phyloP scores from a whole-genome alignment of 1,139 yeast species.

The Spathaspora sp. region DNA sequence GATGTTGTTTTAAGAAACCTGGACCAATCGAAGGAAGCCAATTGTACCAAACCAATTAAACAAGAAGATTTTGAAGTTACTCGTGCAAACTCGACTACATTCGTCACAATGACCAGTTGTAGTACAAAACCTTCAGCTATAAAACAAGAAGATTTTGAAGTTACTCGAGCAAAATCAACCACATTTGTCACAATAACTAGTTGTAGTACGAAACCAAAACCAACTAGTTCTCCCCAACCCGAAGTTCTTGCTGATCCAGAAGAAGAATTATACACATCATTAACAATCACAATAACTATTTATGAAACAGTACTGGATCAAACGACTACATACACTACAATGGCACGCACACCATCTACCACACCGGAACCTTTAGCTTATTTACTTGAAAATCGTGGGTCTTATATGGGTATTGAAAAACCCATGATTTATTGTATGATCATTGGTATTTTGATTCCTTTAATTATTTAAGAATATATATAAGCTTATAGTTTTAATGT shows the following conservation, averaged over 20 bases:
- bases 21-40: not conserved
- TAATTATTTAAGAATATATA: not conserved
- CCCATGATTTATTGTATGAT: not conserved
- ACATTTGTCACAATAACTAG: not conserved
- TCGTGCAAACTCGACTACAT: not conserved
- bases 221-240: not conserved
- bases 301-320: not conserved
- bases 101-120: not conserved
- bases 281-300: not conserved
- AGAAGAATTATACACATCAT: not conserved
- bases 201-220: not conserved
- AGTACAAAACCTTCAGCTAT: not conserved
- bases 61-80: not conserved
- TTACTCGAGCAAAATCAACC: not conserved
- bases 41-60: not conserved
- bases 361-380: not conserved
- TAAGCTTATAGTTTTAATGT: not conserved
- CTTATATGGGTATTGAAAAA: not conserved
- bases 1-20: not conserved
- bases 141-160: not conserved
- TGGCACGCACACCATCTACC: not conserved
- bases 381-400: not conserved
- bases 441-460: not conserved
- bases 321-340: not conserved
- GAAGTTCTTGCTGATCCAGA: not conserved